Percentiles rank a stretch among this genome's conserved stretches.
Conservation (phyloP, 805 yeast genomes). For the Barnettozyma californica region DNA sequence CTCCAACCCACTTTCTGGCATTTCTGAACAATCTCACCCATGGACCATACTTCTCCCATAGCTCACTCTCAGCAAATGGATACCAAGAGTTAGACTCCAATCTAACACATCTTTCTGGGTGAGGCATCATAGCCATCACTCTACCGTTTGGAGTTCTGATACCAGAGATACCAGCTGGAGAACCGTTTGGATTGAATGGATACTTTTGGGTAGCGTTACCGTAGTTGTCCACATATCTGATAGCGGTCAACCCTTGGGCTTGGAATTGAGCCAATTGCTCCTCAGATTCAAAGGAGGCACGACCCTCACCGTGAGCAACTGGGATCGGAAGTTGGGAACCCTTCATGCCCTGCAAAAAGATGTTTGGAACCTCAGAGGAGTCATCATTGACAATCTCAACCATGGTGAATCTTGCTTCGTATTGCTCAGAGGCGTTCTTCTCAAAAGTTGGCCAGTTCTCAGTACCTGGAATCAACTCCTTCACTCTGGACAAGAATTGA, state of each 20-base stretch:
- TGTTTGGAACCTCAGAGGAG: slow-evolving; percentile 40
- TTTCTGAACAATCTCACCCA: slow-evolving; percentile 92
- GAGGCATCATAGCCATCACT: slow-evolving; percentile 98
- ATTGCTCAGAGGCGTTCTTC: slow-evolving; percentile 87
- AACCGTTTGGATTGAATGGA: slow-evolving; percentile 96
- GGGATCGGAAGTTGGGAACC: slow-evolving; percentile 95
- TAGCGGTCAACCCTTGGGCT: slow-evolving; percentile 50
- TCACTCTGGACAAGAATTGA: slow-evolving; percentile 86
- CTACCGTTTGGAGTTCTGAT: slow-evolving; percentile 86
- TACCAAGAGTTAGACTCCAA: slow-evolving; percentile 89
- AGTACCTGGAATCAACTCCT: slow-evolving; percentile 85
- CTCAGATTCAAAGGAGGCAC: slow-evolving; percentile 61
- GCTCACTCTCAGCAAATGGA: slow-evolving; percentile 53
- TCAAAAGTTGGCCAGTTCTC: slow-evolving; percentile 96
- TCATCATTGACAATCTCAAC: slow-evolving; percentile 59
- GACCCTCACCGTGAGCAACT: slow-evolving; percentile 98
- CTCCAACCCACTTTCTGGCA: slow-evolving; percentile 89
- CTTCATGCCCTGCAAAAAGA: slow-evolving; percentile 84
- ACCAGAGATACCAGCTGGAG: slow-evolving; percentile 91
- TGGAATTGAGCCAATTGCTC: slow-evolving; percentile 45
- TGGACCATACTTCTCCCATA: slow-evolving; percentile 86
- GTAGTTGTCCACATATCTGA: slow-evolving; percentile 86
- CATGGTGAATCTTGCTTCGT: slow-evolving; percentile 91
- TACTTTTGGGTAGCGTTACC: slow-evolving; percentile 77
- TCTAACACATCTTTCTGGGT: slow-evolving; percentile 92